phyloP scores from a whole-genome alignment of 768 basidiomycete genomes.

The Boletus barrowsii region DNA sequence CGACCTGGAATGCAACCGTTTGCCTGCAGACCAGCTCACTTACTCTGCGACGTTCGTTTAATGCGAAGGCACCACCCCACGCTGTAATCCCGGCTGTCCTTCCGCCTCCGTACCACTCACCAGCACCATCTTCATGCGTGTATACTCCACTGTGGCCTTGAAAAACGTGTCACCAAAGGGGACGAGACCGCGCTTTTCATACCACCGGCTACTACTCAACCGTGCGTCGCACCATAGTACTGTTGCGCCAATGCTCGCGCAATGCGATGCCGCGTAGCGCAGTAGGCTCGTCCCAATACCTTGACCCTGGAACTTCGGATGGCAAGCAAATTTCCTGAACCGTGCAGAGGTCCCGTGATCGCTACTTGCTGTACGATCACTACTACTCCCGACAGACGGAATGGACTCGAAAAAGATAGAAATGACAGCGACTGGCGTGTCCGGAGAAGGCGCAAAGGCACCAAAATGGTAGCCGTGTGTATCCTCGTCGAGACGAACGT shows the following conservation, averaged over 20 bases:
- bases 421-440: conserved; percentile 48
- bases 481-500: conserved; percentile 54
- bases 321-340: conserved; percentile 63
- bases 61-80: neutral
- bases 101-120: neutral
- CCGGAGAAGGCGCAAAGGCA: conserved; percentile 42
- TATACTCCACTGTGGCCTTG: conserved; percentile 54
- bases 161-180: conserved; percentile 51
- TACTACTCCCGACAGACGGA: conserved; percentile 14
- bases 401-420: conserved; percentile 51
- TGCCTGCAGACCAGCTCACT: neutral
- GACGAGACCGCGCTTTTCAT: conserved; percentile 48
- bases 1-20: neutral
- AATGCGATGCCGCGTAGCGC: conserved; percentile 36
- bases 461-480: conserved; percentile 50
- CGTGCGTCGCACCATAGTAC: conserved; percentile 61
- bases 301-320: conserved; percentile 45
- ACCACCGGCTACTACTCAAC: conserved; percentile 44
- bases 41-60: neutral
- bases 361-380: conserved; percentile 1
- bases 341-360: conserved; percentile 31
- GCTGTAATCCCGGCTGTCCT: neutral
- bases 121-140: conserved; percentile 48
- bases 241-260: conserved; percentile 38
- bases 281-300: conserved; percentile 55